Base-by-base conservation (phyloP, 495 filamentous ascomycete species). In the Hypoxylon rickii region DNA sequence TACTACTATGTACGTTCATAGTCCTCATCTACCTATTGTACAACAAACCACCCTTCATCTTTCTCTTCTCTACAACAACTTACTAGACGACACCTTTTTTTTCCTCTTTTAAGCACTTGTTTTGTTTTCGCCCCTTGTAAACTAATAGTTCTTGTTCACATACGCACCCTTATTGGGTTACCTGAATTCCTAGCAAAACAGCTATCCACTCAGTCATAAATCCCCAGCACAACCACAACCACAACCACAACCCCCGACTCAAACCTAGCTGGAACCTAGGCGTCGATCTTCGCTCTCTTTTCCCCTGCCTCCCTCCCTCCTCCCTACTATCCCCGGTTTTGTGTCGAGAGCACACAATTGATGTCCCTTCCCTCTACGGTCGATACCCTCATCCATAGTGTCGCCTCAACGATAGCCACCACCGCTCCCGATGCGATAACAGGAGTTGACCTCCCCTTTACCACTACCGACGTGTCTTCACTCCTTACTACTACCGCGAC, bases 401-500 rank as follows among this genome's bases (percentile, higher is more conserved):
- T 46, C 29, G 19, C 55, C 33, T 44, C 65, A 31, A 34, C 60
- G 45, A 66, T 70, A 68, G 55, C 66, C 56, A 47, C 68, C 56
- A 55, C 63, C 51, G 41, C 52, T 37, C 52, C 61, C 41, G 37
- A 58, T 51, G 59, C 52, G 47, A 52, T 49, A 21, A 57, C 69
- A 64, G 61, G 66, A 34, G 53, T 70, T 55, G 65, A 65, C 56
- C 49, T 59, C 17, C 58, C 62, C 55, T 32, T 47, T 54, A 44
- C 70, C 46, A 29, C 57, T 15, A 41, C 64, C 48, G 62, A 64
- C 44, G 63, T 70, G 44, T 54, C 74, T 13, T 43, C 65, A 7
- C 18, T 68, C 16, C 44, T 72, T 21, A 47, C 63, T 15, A 63
- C 70, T 39, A 63, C 67, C 1, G 57, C 66, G 29, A 67, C 67